These are phyloP conservation scores for Populus hybrid DNA, from an alignment of 441 rosid species.

Conservation along the genomic window DNA sequence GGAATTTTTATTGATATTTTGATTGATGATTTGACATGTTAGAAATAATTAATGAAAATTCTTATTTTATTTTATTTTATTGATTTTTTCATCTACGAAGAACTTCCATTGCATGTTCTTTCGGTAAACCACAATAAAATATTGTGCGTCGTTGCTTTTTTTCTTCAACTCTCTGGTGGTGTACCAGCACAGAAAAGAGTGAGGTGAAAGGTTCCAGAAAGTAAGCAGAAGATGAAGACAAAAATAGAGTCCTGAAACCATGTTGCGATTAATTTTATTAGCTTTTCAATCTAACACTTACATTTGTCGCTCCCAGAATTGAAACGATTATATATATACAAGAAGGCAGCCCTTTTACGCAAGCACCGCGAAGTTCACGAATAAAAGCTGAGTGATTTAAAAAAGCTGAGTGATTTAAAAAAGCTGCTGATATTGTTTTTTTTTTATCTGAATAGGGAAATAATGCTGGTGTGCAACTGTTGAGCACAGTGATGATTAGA, in stretches of 20 bases:
- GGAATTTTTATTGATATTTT: too few species aligned
- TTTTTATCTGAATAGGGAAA: not conserved
- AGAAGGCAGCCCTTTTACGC: not conserved
- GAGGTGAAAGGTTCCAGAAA: not conserved
- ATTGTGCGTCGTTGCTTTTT: not conserved
- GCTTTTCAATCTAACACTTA: not conserved
- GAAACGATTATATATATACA: not conserved
- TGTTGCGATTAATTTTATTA: not conserved
- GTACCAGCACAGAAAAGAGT: not conserved
- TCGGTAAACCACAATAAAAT: not conserved
- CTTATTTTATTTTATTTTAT: too few species aligned
- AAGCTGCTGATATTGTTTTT: not conserved
- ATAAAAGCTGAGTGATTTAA: not conserved
- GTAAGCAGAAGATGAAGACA: too few species aligned
- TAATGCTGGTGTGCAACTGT: too few species aligned
- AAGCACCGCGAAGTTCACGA: not conserved
- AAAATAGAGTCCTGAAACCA: not conserved
- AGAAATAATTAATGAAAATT: too few species aligned
- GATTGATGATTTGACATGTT: not conserved
- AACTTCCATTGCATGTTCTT: not conserved
- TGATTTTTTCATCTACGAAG: not conserved
- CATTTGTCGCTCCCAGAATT: not conserved
- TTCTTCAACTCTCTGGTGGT: not conserved
- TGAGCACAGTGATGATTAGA: too few species aligned
- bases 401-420: not conserved